Conservation (phyloP, 176 grass and related monocot species). For the Ananas comosus region DNA sequence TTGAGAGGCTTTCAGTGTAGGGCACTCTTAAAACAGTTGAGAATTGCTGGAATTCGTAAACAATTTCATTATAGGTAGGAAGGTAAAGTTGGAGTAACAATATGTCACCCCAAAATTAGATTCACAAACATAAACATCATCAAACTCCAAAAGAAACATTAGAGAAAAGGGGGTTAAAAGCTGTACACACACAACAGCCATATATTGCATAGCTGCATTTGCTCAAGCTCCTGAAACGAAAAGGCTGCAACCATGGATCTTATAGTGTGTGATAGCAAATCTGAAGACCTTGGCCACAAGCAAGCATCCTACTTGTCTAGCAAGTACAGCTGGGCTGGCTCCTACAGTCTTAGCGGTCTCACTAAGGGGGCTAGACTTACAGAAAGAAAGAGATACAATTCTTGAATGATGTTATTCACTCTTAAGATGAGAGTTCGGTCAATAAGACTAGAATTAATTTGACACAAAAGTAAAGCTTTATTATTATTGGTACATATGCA, state of each 20-base stretch:
- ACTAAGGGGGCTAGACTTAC: constrained; percentile 51
- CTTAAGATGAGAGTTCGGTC: too few relatives aligned
- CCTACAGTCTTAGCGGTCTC: constrained; percentile 38
- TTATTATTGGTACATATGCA: constrained; percentile 49
- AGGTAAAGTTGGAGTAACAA: too few relatives aligned
- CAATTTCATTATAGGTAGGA: too few relatives aligned
- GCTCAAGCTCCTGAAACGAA: constrained; percentile 36
- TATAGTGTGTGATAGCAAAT: constrained; percentile 54
- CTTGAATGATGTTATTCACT: background rate
- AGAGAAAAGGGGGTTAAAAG: too few relatives aligned
- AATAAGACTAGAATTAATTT: too few relatives aligned
- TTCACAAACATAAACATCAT: too few relatives aligned
- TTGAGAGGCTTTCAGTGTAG: too few relatives aligned
- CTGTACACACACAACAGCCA: too few relatives aligned
- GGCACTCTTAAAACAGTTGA: too few relatives aligned
- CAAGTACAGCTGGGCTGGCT: constrained; percentile 46
- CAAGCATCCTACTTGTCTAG: constrained; percentile 62
- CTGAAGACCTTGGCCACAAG: constrained; percentile 73
- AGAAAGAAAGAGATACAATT: constrained; percentile 6
- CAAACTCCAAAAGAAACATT: too few relatives aligned
- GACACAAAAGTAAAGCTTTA: constrained; percentile 24
- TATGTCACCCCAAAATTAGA: too few relatives aligned
- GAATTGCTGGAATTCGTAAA: too few relatives aligned
- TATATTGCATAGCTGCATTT: background rate
- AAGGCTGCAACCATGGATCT: constrained; percentile 74